Percentiles rank a stretch among this genome's conserved stretches.
phyloP scores from a whole-genome alignment of 257 asterid genomes.

The Apocynum venetum region DNA sequence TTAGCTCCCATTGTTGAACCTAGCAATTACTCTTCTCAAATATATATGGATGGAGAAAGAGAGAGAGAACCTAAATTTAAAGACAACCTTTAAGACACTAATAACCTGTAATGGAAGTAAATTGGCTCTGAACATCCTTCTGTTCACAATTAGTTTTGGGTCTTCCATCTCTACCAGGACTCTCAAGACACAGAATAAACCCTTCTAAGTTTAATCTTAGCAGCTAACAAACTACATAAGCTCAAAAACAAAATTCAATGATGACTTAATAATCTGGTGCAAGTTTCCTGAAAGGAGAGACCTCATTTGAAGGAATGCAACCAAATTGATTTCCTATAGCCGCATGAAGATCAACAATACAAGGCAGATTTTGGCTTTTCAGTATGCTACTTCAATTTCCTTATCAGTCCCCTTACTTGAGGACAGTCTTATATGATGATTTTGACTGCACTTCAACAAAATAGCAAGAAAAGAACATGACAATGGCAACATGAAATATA shows the following conservation, averaged over 20 bases:
- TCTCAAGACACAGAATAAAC: not conserved
- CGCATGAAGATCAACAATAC: not conserved
- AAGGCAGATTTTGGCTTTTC: not conserved
- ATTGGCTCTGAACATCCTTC: too few species aligned
- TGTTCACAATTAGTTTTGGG: not conserved
- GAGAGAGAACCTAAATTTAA: too few species aligned
- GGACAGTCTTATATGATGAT: not conserved
- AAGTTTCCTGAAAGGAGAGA: not conserved
- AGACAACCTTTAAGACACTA: too few species aligned
- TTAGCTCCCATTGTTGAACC: not conserved
- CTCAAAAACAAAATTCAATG: not conserved
- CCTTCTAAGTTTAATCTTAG: not conserved
- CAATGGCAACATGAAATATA: not conserved
- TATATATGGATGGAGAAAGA: not conserved
- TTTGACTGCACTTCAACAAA: too few species aligned
- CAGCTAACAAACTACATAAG: not conserved
- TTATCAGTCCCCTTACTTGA: not conserved
- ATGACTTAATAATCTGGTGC: not conserved
- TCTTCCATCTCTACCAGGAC: not conserved
- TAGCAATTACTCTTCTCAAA: not conserved
- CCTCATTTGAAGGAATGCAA: not conserved
- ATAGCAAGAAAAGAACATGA: not conserved
- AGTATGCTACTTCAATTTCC: not conserved
- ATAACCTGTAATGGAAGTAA: too few species aligned
- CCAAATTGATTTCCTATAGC: not conserved